Percentiles rank a stretch among this genome's conserved stretches.
phyloP scores from a whole-genome alignment of 225 moss, liverwort and hornwort species.

The Polytrichum commune region DNA sequence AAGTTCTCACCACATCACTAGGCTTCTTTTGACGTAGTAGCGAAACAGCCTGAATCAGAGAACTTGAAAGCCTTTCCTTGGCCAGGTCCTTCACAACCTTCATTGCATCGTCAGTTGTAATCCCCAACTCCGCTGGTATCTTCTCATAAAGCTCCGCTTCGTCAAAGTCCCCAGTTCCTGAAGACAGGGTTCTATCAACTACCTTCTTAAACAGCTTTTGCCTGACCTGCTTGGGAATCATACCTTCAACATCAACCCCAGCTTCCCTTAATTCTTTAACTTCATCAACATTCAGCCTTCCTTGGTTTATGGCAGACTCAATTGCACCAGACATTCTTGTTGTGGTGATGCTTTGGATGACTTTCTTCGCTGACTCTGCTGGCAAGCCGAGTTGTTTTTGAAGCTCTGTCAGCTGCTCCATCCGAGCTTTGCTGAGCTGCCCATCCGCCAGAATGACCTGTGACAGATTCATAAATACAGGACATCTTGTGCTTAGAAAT shows the following conservation, averaged over 20 bases:
- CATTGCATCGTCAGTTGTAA: slow-evolving; percentile 56
- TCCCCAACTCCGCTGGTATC: slow-evolving; percentile 84
- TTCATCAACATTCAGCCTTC: slow-evolving; percentile 81
- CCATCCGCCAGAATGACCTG: slow-evolving; percentile 98
- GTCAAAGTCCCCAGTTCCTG: slow-evolving; percentile 88
- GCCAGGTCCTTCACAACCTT: slow-evolving; percentile 77
- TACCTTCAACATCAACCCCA: slow-evolving; percentile 88
- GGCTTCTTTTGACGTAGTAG: slow-evolving; percentile 88
- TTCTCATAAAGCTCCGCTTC: slow-evolving; percentile 77
- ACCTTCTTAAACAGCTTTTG: slow-evolving; percentile 95
- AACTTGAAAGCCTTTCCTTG: slow-evolving; percentile 74
- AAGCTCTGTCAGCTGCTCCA: slow-evolving; percentile 90
- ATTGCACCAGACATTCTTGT: slow-evolving; percentile 96
- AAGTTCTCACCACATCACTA: slow-evolving; percentile 66
- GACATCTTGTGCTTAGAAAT: too few species aligned
- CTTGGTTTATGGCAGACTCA: slow-evolving; percentile 97
- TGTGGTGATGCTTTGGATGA: slow-evolving; percentile 84
- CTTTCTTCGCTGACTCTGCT: slow-evolving; percentile 84
- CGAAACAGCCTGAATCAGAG: slow-evolving; percentile 86
- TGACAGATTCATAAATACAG: not conserved
- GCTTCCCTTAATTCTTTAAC: slow-evolving; percentile 89
- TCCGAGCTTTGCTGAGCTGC: slow-evolving; percentile 83
- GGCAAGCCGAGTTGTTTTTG: slow-evolving; percentile 95
- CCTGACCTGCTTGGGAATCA: slow-evolving; percentile 80
- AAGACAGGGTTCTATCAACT: slow-evolving; percentile 76